These are phyloP conservation scores for Apiospora hydei DNA, from an alignment of 2,329 filamentous ascomycete genomes.

Conservation along the genomic window DNA sequence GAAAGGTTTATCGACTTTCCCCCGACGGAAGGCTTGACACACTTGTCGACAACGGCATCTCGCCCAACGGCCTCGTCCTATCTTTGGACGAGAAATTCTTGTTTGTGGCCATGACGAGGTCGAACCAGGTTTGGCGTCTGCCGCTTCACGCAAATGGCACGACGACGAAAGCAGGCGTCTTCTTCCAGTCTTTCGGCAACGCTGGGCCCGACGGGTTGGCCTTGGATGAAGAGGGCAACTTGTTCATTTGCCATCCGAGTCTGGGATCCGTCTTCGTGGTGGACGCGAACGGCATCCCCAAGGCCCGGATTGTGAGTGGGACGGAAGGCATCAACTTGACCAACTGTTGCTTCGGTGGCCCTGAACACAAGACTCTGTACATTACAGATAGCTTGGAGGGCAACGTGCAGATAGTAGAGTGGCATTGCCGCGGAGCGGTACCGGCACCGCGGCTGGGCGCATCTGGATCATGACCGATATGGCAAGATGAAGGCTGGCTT, in stretches of 20 bases:
- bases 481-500: background rate
- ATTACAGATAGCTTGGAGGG: slow-evolving; percentile 51
- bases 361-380: slow-evolving; percentile 46
- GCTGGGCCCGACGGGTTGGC: slow-evolving; percentile 48
- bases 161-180: slow-evolving; percentile 47
- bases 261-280: slow-evolving; percentile 48
- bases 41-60: slow-evolving; percentile 46
- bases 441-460: slow-evolving; percentile 15
- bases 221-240: slow-evolving; percentile 47
- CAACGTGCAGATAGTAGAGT: slow-evolving; percentile 43
- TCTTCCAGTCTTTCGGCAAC: slow-evolving; percentile 51
- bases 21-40: slow-evolving; percentile 46
- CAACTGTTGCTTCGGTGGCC: slow-evolving; percentile 50
- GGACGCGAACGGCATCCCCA: slow-evolving; percentile 45
- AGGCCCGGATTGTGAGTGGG: slow-evolving; percentile 45
- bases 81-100: slow-evolving; percentile 48
- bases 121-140: slow-evolving; percentile 50
- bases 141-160: slow-evolving; percentile 48
- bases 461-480: background rate
- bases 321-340: slow-evolving; percentile 45
- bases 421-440: slow-evolving; percentile 41
- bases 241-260: slow-evolving; percentile 47
- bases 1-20: slow-evolving; percentile 47
- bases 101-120: slow-evolving; percentile 49
- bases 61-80: slow-evolving; percentile 48